Evolutionary conservation across 2,329 filamentous ascomycete genomes (phyloP), one percentile per base, ranked within the genome.

Genomic region (Aspergillus intermedius): DNA sequence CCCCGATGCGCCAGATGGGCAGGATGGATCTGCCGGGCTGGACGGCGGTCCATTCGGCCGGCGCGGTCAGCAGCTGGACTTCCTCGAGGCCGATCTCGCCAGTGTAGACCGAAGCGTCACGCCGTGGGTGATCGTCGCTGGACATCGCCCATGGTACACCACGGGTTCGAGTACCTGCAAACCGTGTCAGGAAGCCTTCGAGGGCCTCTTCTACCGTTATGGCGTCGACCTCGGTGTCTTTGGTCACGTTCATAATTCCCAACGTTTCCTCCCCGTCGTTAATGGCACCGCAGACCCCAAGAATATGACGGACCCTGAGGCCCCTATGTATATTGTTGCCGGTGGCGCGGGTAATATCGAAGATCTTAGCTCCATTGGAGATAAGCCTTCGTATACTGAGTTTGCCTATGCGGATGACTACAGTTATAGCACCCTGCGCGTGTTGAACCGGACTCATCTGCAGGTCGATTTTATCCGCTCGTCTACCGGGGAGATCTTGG

Each of bases 281-380:
- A 60, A 65, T 15, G 55, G 49, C 8, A 58, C 76, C 66, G 60
- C 59, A 0, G 65, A 80, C 58, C 6, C 77, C 53, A 52, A 76
- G 49, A 54, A 60, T 1, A 68, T 78, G 55, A 65, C 74, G 9
- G 54, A 77, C 23, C 82, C 82, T 0, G 77, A 78, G 55, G 72
- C 62, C 5, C 77, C 79, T 0, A 73, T 78, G 72, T 82, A 82
- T 52, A 76, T 78, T 41, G 67, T 81, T 6, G 74, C 77, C 2
- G 78, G 78, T 3, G 79, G 77, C 1, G 72, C 78, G 0, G 79
- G 79, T 2, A 81, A 80, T 46, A 77, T 81, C 46, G 78, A 82
- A 57, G 78, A 77, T 0, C 51, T 79, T 45, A 69, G 59, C 28
- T 44, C 54, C 1, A 64, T 79, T 0, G 76, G 75, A 3, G 59